Conservation (phyloP, 768 basidiomycete species). For the Pisolithus sp. region DNA sequence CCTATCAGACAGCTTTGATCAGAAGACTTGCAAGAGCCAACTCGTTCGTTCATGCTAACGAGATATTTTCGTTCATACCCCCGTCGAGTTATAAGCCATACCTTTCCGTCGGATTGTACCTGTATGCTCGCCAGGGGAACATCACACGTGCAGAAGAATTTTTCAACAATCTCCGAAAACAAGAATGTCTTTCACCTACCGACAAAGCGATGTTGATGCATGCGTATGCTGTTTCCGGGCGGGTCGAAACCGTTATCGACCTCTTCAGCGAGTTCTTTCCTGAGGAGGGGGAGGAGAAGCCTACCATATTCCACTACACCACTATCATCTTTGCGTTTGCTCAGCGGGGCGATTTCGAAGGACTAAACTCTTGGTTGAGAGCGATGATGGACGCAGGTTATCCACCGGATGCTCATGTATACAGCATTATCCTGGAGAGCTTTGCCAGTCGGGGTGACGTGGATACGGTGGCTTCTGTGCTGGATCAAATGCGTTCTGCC, state of each 20-base stretch:
- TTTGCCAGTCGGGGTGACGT: constrained; percentile 52
- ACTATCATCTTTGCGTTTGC: constrained; percentile 52
- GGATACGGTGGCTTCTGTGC: constrained; percentile 40
- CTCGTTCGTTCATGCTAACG: constrained; percentile 37
- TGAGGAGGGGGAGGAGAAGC: constrained; percentile 29
- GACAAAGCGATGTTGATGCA: constrained; percentile 48
- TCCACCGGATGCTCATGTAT: constrained; percentile 50
- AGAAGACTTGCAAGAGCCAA: constrained; percentile 37
- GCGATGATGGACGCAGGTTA: constrained; percentile 44
- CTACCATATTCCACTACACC: constrained; percentile 47
- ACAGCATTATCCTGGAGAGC: constrained; percentile 52
- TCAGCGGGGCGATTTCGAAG: constrained; percentile 37
- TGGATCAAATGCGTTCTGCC: constrained; percentile 56
- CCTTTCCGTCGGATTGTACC: constrained; percentile 42
- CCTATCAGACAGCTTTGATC: constrained; percentile 32
- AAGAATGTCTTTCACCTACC: constrained; percentile 17
- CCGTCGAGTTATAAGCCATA: constrained; percentile 15
- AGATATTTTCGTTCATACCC: constrained; percentile 33
- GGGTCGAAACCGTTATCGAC: constrained; percentile 33
- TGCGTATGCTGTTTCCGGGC: constrained; percentile 44
- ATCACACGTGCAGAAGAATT: constrained; percentile 35
- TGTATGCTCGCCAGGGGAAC: constrained; percentile 51
- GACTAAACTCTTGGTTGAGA: constrained; percentile 49
- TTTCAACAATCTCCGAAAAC: constrained; percentile 32
- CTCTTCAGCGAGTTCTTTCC: constrained; percentile 57